These are phyloP conservation scores for Trametes cingulata DNA, from an alignment of 768 basidiomycete species.

Conservation along the genomic window DNA sequence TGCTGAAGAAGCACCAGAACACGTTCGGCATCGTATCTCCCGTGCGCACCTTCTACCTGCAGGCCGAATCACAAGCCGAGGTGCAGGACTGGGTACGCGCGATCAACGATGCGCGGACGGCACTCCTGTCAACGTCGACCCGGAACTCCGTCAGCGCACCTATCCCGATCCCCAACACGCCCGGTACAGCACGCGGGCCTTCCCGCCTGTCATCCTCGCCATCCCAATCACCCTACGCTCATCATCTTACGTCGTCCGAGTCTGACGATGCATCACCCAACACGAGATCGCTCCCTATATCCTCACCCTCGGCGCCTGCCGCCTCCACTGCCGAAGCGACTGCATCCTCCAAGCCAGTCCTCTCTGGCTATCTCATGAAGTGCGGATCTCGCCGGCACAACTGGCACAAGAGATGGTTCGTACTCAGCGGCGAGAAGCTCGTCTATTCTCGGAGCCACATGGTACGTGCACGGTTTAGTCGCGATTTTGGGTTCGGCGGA, in stretches of 20 bases:
- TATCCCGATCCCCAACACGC: constrained; percentile 48
- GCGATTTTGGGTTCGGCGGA: constrained; percentile 6
- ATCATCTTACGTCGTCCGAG: constrained; percentile 72
- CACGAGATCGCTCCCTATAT: constrained; percentile 42
- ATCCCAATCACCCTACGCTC: constrained; percentile 41
- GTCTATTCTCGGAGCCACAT: constrained; percentile 93
- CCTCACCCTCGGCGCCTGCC: constrained; percentile 42
- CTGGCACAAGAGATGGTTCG: constrained; percentile 98
- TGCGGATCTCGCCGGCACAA: constrained; percentile 90
- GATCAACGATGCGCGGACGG: constrained; percentile 74
- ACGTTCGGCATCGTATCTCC: constrained; percentile 92
- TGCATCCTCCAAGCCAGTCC: constrained; percentile 65
- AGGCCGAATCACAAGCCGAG: constrained; percentile 71
- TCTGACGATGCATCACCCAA: constrained; percentile 69
- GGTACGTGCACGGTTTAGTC: constrained; percentile 54
- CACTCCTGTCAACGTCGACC: constrained; percentile 61
- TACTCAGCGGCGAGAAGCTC: constrained; percentile 84
- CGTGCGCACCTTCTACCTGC: constrained; percentile 87
- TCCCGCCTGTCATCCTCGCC: constrained; percentile 51
- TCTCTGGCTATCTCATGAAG: constrained; percentile 95
- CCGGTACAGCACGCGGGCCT: constrained; percentile 33
- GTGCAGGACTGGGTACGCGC: constrained; percentile 82
- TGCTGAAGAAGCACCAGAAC: constrained; percentile 86
- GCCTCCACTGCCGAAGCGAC: constrained; percentile 45
- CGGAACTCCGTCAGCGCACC: constrained; percentile 56